These are phyloP conservation scores for slime mould (Dictyostelium discoideum) DNA, from an alignment of 78 protist genomes.

Conservation along the genomic window dicty_2.7 NC_007089.4:2070501-2071000, in stretches of 20 bases:
- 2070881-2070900: slow-evolving; percentile 44
- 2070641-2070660: slow-evolving; percentile 25
- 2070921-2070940: slow-evolving; percentile 27
- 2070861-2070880: slow-evolving; percentile 33
- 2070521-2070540: not conserved
- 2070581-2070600: slow-evolving; percentile 17
- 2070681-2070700: slow-evolving; percentile 53
- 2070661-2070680: not conserved
- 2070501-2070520: not conserved
- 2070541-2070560: slow-evolving; percentile 1
- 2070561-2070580: not conserved
- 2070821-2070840: slow-evolving; percentile 18
- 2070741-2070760: not conserved
- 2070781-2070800: slow-evolving; percentile 36
- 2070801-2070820: slow-evolving; percentile 45
- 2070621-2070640: slow-evolving; percentile 60
- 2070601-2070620: slow-evolving; percentile 57
- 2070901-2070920: slow-evolving; percentile 16
- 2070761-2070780: not conserved
- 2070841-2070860: slow-evolving; percentile 15
- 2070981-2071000: slow-evolving; percentile 3
- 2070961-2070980: slow-evolving; percentile 51
- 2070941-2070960: slow-evolving; percentile 1
- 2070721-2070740: not conserved
- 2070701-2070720: too few species aligned